Evolutionary conservation across 441 rosid genomes (phyloP), one percentile per base, ranked within the genome.

Genomic region (Brassica hybrid): DNA sequence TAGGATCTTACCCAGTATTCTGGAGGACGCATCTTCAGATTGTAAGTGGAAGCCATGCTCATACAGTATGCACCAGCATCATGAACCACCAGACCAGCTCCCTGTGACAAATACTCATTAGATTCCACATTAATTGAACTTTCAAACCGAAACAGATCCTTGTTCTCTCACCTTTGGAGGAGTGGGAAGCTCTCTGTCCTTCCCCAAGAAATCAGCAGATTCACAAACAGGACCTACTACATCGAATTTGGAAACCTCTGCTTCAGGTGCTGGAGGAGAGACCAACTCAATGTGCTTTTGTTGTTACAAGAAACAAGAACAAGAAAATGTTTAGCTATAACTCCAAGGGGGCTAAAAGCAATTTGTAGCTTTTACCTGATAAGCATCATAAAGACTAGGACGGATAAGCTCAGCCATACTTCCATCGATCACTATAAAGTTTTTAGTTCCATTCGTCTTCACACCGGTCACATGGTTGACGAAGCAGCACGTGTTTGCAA

Each of bases 1-100:
- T n/a, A 48, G 18, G 43, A 60, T 34, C 25, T 56, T 91, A 96
- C 99, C 99, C 98, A 96, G 85, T 94, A 94, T 85, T 94, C 98
- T 0, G 99, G 97, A 77, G 98, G 99, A 18, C 98, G 97, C 98
- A 96, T 94, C 88, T 96, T 96, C 76, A 96, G 93, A 81, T 96
- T 96, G 92, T 96, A 96, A 34, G 98, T 92, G 1, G 99, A 96
- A 57, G 99, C 98, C 99, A 96, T 96, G 84, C 99, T 96, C 99
- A 96, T 96, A 89, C 99, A 94, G 76, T 96, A 96, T 25, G 98
- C 99, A 58, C 99, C 99, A 3, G 98, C 99, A 72, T 96, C 99
- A 63, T 92, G 98, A 79, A 96, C 99, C 65, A 94, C 97, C 56
- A 96, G 88, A 72, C 97, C 98, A 11, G 89, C 83, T 84, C 99